Percentiles rank a stretch among this genome's conserved stretches.
Conservation (phyloP, 257 asterid species). For the Jasminum sambac region DNA sequence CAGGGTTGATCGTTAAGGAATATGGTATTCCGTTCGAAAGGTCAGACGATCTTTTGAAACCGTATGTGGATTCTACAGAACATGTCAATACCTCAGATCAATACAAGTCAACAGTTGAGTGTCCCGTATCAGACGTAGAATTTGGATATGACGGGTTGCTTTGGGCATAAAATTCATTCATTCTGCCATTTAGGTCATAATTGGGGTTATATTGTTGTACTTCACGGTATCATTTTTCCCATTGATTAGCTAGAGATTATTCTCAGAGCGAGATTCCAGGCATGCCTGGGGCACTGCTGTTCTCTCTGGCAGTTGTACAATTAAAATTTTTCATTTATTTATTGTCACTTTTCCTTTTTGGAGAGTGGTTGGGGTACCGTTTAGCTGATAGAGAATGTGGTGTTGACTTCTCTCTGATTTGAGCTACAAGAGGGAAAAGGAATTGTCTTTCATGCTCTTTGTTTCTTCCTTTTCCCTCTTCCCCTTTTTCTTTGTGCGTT, state of each 20-base stretch:
- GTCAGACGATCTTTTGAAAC: slow-evolving; percentile 66
- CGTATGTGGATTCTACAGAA: slow-evolving; percentile 47
- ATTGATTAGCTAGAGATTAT: slow-evolving; percentile 16
- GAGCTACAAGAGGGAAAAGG: no score
- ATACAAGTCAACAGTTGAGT: slow-evolving; percentile 55
- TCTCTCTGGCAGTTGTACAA: slow-evolving; percentile 20
- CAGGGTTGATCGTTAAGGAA: slow-evolving; percentile 71
- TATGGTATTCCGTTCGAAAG: slow-evolving; percentile 90
- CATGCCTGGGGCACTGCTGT: slow-evolving; percentile 13
- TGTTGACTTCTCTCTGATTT: not conserved
- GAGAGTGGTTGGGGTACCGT: slow-evolving; percentile 2
- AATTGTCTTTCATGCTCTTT: no score
- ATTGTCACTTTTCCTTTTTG: not conserved
- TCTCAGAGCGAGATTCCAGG: slow-evolving; percentile 15
- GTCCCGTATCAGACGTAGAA: slow-evolving; percentile 64
- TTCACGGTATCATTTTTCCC: not conserved
- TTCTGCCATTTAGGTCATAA: slow-evolving; percentile 2
- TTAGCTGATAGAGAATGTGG: not conserved
- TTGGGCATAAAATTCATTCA: slow-evolving; percentile 48
- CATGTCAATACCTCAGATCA: slow-evolving; percentile 36
- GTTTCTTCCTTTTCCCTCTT: no score
- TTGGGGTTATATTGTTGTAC: slow-evolving; percentile 9
- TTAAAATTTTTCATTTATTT: not conserved
- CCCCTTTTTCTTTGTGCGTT: no score
- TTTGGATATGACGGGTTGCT: slow-evolving; percentile 70